phyloP scores from a whole-genome alignment of 2,329 filamentous ascomycete species.

The Penicillium sp. region DNA sequence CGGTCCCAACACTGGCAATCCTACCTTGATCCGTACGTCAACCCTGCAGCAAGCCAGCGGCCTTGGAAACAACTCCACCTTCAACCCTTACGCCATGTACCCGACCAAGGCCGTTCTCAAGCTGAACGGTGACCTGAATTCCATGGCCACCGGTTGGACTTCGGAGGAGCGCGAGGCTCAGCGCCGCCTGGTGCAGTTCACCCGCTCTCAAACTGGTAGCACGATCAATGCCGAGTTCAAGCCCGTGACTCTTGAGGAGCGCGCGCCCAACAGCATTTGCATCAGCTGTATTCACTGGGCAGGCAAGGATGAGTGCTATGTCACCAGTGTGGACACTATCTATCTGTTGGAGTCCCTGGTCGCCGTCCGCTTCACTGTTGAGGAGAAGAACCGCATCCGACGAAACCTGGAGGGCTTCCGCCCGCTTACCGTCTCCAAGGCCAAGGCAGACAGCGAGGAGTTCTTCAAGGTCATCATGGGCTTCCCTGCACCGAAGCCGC shows the following conservation, averaged over 20 bases:
- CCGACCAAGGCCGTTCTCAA: conserved; percentile 82
- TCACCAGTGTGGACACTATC: conserved; percentile 97
- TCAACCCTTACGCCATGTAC: conserved; percentile 80
- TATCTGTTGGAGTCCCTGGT: conserved; percentile 91
- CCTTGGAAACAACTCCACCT: conserved; percentile 54
- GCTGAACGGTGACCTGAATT: conserved; percentile 79
- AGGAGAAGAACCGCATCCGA: conserved; percentile 97
- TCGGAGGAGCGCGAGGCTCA: conserved; percentile 77
- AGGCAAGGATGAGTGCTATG: conserved; percentile 85
- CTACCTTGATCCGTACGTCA: conserved; percentile 67
- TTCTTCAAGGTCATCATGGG: conserved; percentile 99
- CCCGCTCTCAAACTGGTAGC: conserved; percentile 76
- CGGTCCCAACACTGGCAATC: conserved; percentile 59
- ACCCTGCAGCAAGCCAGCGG: conserved; percentile 61
- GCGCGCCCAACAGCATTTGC: conserved; percentile 81
- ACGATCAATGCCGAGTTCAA: conserved; percentile 80
- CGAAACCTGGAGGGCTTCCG: conserved; percentile 94
- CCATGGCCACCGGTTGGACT: conserved; percentile 83
- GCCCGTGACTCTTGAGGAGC: conserved; percentile 75
- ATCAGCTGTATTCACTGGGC: conserved; percentile 98
- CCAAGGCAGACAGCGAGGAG: conserved; percentile 86
- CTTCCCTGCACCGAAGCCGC: conserved; percentile 89
- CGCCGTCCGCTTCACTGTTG: conserved; percentile 83
- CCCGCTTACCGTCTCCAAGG: conserved; percentile 89
- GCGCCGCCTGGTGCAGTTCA: conserved; percentile 85